These are phyloP conservation scores for Microbotryomycetes sp. DNA, from an alignment of 1,284 basidiomycete species.

Conservation along the genomic window DNA sequence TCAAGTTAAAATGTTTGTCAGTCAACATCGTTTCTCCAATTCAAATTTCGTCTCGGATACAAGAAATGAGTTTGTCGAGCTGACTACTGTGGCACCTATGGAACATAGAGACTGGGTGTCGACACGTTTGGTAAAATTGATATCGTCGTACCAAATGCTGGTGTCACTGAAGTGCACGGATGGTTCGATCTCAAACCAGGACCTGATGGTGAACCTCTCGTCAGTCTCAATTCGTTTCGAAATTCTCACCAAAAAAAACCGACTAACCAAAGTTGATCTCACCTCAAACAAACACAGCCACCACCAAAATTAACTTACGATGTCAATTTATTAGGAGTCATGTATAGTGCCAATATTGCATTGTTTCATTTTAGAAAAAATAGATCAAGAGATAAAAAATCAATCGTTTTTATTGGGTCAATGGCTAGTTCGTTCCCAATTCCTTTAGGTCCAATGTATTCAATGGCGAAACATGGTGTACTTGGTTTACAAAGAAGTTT, in stretches of 20 bases:
- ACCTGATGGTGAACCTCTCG: slow-evolving; percentile 17
- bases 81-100: too few relatives aligned
- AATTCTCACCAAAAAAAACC: too few relatives aligned
- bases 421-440: not conserved
- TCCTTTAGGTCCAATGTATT: not conserved
- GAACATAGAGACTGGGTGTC: slow-evolving; percentile 42
- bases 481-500: not conserved
- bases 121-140: slow-evolving; percentile 30
- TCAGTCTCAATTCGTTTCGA: not conserved
- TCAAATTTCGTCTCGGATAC: slow-evolving; percentile 37
- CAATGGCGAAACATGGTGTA: not conserved
- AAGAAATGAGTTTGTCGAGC: too few relatives aligned
- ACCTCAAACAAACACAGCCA: slow-evolving; percentile 38
- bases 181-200: slow-evolving; percentile 35
- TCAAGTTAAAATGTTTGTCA: slow-evolving; percentile 52
- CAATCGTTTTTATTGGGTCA: slow-evolving; percentile 1
- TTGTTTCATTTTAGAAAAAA: slow-evolving; percentile 19
- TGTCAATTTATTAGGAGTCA: slow-evolving; percentile 51
- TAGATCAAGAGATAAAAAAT: not conserved
- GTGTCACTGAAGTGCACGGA: slow-evolving; percentile 47
- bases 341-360: slow-evolving; percentile 48
- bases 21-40: slow-evolving; percentile 46
- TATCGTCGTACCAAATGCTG: slow-evolving; percentile 52
- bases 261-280: too few relatives aligned
- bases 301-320: slow-evolving; percentile 50